These are phyloP conservation scores for Mallotus repandus DNA, from an alignment of 441 rosid species.

Conservation along the genomic window DNA sequence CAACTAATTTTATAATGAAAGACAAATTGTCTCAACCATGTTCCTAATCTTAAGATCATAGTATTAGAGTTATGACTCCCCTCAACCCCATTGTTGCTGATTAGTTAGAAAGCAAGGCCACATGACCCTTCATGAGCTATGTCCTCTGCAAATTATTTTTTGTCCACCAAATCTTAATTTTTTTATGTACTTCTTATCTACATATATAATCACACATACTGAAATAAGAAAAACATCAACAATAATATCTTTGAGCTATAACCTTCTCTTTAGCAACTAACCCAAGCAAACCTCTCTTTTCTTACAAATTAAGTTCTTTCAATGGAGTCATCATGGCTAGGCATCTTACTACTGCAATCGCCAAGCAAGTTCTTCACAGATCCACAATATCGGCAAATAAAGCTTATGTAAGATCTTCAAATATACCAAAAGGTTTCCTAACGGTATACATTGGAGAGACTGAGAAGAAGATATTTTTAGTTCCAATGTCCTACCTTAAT, in stretches of 20 bases:
- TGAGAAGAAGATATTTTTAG: conserved; percentile 21
- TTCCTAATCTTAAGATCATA: too few relatives aligned
- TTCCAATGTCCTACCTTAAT: conserved; percentile 27
- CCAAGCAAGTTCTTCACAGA: too few relatives aligned
- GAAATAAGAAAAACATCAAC: not conserved
- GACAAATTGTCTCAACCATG: too few relatives aligned
- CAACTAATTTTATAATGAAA: too few relatives aligned
- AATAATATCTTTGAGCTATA: too few relatives aligned
- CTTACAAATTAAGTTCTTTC: not conserved
- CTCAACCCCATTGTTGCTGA: too few relatives aligned
- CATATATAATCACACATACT: conserved; percentile 11
- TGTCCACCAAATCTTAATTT: not conserved
- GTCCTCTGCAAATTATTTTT: not conserved
- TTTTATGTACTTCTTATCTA: too few relatives aligned
- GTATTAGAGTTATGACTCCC: too few relatives aligned
- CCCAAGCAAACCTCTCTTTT: not conserved
- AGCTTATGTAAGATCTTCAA: not conserved
- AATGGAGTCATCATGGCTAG: not conserved
- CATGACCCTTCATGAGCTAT: not conserved
- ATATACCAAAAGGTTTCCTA: conserved; percentile 27
- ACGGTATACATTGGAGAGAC: conserved; percentile 30
- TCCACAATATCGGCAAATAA: not conserved
- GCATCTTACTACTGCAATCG: not conserved
- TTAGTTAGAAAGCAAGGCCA: too few relatives aligned
- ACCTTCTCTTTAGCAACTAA: conserved; percentile 1